Conservation (phyloP, 176 grass and related monocot genomes). For the Canna indica region DNA sequence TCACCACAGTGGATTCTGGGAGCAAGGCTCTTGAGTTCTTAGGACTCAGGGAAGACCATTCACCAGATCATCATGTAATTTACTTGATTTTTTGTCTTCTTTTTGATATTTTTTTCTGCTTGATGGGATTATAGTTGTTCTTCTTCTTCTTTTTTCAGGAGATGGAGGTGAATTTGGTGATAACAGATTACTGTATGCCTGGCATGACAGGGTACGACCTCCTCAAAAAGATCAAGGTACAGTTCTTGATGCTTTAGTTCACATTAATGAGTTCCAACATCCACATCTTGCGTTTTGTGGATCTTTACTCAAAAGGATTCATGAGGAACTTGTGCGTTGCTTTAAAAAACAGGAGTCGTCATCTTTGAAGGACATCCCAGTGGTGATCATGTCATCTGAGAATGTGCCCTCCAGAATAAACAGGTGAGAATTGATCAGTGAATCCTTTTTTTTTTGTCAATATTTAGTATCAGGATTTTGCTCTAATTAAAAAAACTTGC, state of each 20-base stretch:
- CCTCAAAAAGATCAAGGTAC: conserved; percentile 33
- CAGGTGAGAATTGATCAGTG: conserved; percentile 7
- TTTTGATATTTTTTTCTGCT: neutral
- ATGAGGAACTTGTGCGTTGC: neutral
- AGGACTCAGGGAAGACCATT: conserved; percentile 14
- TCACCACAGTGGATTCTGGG: conserved; percentile 38
- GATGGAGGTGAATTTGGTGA: conserved; percentile 34
- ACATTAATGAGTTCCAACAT: neutral
- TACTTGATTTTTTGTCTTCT: neutral
- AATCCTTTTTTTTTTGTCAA: neutral
- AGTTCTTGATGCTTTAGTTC: neutral
- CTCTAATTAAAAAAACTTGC: neutral
- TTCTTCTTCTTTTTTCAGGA: conserved; percentile 20
- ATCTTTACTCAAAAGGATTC: neutral
- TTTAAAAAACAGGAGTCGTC: conserved; percentile 25
- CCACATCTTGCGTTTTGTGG: neutral
- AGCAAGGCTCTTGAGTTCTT: conserved; percentile 35
- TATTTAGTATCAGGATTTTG: neutral
- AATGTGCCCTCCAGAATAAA: conserved; percentile 36
- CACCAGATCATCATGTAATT: conserved; percentile 5
- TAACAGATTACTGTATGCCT: conserved; percentile 31
- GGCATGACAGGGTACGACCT: conserved; percentile 37
- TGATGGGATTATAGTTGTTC: neutral
- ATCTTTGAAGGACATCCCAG: conserved; percentile 26
- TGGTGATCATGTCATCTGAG: conserved; percentile 38